Conservation (phyloP, 345 rosid species). For the Eucalyptus coolabah region DNA sequence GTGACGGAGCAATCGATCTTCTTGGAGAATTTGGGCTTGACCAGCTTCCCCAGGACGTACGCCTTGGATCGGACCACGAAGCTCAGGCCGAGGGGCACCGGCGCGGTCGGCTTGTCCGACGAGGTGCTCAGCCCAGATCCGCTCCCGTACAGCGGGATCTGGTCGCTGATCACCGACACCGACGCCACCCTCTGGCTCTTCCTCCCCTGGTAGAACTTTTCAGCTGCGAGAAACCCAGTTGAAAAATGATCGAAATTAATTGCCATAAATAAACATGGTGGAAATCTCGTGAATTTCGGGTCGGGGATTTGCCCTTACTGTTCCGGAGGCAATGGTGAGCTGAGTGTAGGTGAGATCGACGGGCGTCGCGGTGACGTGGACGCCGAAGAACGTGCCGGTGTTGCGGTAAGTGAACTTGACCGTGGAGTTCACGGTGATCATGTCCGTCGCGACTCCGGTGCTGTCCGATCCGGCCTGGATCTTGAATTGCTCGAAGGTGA, state of each 20-base stretch:
- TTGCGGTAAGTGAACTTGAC: constrained; percentile 63
- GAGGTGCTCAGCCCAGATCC: constrained; percentile 64
- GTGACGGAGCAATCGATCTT: constrained; percentile 49
- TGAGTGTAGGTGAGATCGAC: constrained; percentile 59
- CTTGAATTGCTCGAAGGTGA: constrained; percentile 59
- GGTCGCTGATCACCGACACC: constrained; percentile 43
- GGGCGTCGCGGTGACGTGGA: constrained; percentile 73
- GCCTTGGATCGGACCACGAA: constrained; percentile 64
- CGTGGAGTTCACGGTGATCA: constrained; percentile 80
- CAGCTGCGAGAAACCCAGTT: constrained; percentile 33
- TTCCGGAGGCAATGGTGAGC: constrained; percentile 64
- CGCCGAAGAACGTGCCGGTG: constrained; percentile 93
- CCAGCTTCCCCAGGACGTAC: constrained; percentile 83
- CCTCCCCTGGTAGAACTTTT: constrained; percentile 74
- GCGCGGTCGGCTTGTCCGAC: constrained; percentile 12
- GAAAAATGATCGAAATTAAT: not conserved
- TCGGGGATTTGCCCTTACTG: constrained; percentile 26
- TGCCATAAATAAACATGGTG: not conserved
- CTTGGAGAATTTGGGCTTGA: constrained; percentile 69
- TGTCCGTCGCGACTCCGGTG: constrained; percentile 81
- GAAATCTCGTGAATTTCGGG: not conserved
- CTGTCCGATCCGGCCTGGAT: constrained; percentile 93
- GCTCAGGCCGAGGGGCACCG: constrained; percentile 51
- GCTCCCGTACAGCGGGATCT: constrained; percentile 82
- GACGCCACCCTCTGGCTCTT: constrained; percentile 55